Evolutionary conservation across 495 filamentous ascomycete species (phyloP), one percentile per base, ranked within the genome.

Genomic region (Cryomyces minteri): DNA sequence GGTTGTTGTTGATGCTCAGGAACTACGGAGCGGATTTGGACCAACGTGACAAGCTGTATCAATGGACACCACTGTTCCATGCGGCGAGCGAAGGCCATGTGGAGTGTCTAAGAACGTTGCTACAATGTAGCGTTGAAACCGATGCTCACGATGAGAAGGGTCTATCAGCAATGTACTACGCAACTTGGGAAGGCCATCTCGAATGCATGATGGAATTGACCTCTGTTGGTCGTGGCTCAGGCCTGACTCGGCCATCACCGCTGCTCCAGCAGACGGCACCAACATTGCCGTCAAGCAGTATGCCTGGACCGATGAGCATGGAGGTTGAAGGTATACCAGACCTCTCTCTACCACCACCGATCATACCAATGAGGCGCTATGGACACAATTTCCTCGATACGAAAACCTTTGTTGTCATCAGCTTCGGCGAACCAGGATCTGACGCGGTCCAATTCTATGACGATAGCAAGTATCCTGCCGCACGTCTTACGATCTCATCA

Each of bases 341-440:
- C 48, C 72, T 98, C n/a, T 83, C 83, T 50, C 72, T 98, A 4
- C 90, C 90, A 39, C 90, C 92, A 33, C 90, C 90, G 0, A 95
- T 98, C 46, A 94, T 98, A 52, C 90, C 90, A 10, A 66, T 95
- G 31, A 73, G 88, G 44, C 78, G 90, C 37, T 96, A 96, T 60
- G 90, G 90, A 14, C 90, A 98, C 65, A 98, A 96, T 60, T 98
- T 96, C 68, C 67, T 98, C 43, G 90, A 98, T 58, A 90, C 84
- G 12, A 98, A 95, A 62, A 88, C 88, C 0, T 88, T 94, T 46
- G 72, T 98, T 4, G 82, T 94, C 53, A 78, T 98, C 43, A 78
- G 72, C 52, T 95, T 98, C 52, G 82, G 86, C 43, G 74, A 79
- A 49, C 66, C 71, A 25, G 73, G 66, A 33, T 66, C 69, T 14